These are phyloP conservation scores for Trichophaea hybrida DNA, from an alignment of 2,329 filamentous ascomycete genomes.

Conservation along the genomic window DNA sequence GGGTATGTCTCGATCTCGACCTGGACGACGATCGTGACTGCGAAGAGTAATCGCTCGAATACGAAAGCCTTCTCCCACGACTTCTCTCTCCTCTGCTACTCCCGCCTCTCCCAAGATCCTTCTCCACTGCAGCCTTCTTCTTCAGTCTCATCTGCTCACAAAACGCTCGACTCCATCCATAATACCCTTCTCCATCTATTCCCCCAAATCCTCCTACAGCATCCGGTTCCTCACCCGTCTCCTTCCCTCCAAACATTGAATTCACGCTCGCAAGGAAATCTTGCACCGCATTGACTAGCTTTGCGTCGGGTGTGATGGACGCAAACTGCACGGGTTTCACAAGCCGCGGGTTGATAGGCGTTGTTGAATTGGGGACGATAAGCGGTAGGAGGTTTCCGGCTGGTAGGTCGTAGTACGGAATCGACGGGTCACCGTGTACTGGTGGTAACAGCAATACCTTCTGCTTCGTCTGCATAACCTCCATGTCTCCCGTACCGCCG, in stretches of 20 bases:
- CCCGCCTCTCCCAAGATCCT: conserved; percentile 8
- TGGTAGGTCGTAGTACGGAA: conserved; percentile 68
- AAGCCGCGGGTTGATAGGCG: conserved; percentile 55
- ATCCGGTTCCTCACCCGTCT: conserved; percentile 51
- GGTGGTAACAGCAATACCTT: conserved; percentile 57
- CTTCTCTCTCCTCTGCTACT: neutral
- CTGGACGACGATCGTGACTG: conserved; percentile 12
- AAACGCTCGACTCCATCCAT: conserved; percentile 72
- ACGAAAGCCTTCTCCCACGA: conserved; percentile 1
- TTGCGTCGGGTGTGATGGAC: conserved; percentile 51
- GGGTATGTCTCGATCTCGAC: conserved; percentile 10
- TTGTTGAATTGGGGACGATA: conserved; percentile 59
- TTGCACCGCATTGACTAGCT: conserved; percentile 54
- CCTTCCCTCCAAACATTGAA: conserved; percentile 50
- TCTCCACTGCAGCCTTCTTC: conserved; percentile 30
- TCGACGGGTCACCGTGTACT: conserved; percentile 58
- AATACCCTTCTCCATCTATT: conserved; percentile 58
- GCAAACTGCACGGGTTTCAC: conserved; percentile 58
- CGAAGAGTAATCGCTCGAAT: conserved; percentile 7
- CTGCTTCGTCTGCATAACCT: conserved; percentile 35
- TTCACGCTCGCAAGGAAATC: conserved; percentile 55
- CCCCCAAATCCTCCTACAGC: conserved; percentile 50
- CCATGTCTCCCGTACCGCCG: conserved; percentile 17
- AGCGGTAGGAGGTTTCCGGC: conserved; percentile 69
- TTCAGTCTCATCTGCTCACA: conserved; percentile 65